These are phyloP conservation scores for Prillingera fragicola DNA, from an alignment of 1,284 basidiomycete species.

Conservation along the genomic window DNA sequence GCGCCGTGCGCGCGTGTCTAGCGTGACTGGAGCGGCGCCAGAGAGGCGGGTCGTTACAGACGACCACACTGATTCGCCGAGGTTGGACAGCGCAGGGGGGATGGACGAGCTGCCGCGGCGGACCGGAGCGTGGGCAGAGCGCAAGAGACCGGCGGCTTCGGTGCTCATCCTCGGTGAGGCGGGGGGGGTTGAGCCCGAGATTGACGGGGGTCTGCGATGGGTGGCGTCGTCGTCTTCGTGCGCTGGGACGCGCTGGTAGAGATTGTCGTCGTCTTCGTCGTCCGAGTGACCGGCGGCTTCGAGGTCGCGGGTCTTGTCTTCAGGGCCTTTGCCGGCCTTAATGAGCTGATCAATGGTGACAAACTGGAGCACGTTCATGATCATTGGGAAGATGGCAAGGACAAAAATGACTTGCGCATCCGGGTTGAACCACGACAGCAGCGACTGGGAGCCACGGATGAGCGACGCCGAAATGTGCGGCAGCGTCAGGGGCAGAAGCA, in stretches of 20 bases:
- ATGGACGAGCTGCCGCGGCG: too few relatives aligned
- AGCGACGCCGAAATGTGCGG: constrained; percentile 62
- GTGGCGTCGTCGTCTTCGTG: too few relatives aligned
- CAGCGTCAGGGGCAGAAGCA: constrained; percentile 61
- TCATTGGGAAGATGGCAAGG: constrained; percentile 88
- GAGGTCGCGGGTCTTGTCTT: not conserved
- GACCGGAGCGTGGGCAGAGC: too few relatives aligned
- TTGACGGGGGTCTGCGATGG: too few relatives aligned
- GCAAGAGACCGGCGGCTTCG: too few relatives aligned
- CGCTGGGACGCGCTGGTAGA: too few relatives aligned
- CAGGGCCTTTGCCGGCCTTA: constrained; percentile 32
- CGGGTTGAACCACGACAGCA: constrained; percentile 71
- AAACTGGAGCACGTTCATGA: constrained; percentile 81
- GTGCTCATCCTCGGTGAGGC: too few relatives aligned
- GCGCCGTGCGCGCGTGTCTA: not conserved
- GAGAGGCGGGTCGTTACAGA: too few relatives aligned
- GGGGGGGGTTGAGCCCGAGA: too few relatives aligned
- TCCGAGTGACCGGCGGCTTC: constrained; percentile 2
- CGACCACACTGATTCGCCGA: too few relatives aligned
- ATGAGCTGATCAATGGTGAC: constrained; percentile 48
- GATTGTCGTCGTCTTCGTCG: constrained; percentile 18
- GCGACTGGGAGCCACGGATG: constrained; percentile 69
- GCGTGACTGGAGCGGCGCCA: too few relatives aligned
- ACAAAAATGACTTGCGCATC: constrained; percentile 75
- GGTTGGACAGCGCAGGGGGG: too few relatives aligned